A percentile compares a stretch with the other conserved stretches of the same genome.
These are phyloP conservation scores for Cytospora piceicola DNA, from an alignment of 2,329 filamentous ascomycete species.

Conservation along the genomic window DNA sequence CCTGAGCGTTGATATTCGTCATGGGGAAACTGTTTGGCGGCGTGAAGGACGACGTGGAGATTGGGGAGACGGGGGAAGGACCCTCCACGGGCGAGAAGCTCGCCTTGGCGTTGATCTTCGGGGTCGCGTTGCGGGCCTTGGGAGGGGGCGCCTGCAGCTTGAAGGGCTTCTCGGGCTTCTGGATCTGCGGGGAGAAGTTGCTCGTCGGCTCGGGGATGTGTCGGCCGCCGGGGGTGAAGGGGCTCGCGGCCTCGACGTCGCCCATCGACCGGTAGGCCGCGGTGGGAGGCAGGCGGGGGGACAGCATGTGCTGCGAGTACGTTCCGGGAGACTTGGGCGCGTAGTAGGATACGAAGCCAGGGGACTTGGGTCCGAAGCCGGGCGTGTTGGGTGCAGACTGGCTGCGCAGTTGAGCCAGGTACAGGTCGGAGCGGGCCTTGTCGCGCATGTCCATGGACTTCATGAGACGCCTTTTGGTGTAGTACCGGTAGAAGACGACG, in stretches of 20 bases:
- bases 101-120: constrained; percentile 62
- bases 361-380: constrained; percentile 76
- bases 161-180: constrained; percentile 63
- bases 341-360: constrained; percentile 43
- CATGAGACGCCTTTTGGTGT: constrained; percentile 90
- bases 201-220: constrained; percentile 67
- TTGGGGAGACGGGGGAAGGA: constrained; percentile 33
- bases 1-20: constrained; percentile 61
- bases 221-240: constrained; percentile 56
- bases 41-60: constrained; percentile 31
- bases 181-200: constrained; percentile 53
- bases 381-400: constrained; percentile 96
- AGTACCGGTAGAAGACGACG: constrained; percentile 96
- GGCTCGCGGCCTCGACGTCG: constrained; percentile 44
- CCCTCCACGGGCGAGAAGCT: constrained; percentile 61
- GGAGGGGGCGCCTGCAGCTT: constrained; percentile 83
- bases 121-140: constrained; percentile 77
- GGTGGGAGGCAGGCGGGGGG: constrained; percentile 62
- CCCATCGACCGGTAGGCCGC: constrained; percentile 53
- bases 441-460: constrained; percentile 98
- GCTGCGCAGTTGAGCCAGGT: constrained; percentile 80
- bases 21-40: constrained; percentile 42
- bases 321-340: constrained; percentile 40
- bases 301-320: constrained; percentile 58
- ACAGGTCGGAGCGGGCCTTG: constrained; percentile 90